phyloP scores from a whole-genome alignment of 768 basidiomycete species.

The Lactarius evosmus region DNA sequence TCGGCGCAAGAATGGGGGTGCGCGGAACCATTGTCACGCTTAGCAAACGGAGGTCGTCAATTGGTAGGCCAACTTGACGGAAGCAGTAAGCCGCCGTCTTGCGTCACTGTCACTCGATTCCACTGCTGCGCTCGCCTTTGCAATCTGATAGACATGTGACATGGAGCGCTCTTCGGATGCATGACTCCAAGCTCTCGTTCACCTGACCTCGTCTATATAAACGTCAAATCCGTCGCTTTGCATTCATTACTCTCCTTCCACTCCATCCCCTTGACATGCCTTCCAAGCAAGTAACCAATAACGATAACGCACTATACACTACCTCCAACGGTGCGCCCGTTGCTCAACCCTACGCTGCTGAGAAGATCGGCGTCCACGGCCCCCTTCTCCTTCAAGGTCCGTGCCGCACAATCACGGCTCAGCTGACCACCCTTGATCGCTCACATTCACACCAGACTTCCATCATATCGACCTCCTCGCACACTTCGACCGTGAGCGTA shows the following conservation, averaged over 20 bases:
- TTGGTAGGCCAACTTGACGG: background rate
- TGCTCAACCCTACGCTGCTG: conserved; percentile 70
- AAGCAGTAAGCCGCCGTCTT: background rate
- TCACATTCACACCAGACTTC: conserved; percentile 55
- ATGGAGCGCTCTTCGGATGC: background rate
- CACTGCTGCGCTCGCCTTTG: no score
- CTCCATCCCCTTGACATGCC: conserved; percentile 47
- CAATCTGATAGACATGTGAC: background rate
- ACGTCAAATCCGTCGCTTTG: background rate
- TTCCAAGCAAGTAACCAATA: conserved; percentile 54
- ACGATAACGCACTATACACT: conserved; percentile 70
- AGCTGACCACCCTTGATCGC: conserved; percentile 26
- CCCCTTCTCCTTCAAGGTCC: conserved; percentile 87
- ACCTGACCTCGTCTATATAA: conserved; percentile 3
- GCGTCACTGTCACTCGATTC: no score
- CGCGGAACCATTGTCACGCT: background rate
- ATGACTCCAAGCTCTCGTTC: background rate
- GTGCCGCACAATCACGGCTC: conserved; percentile 26
- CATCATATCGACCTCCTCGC: conserved; percentile 86
- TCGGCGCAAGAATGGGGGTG: no score
- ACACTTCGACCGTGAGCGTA: conserved; percentile 93
- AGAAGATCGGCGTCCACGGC: conserved; percentile 69
- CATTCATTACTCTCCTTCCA: no score
- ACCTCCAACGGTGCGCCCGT: conserved; percentile 82
- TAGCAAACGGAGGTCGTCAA: background rate